These are phyloP conservation scores for Yarrowia deformans DNA, from an alignment of 805 yeast species.

Conservation along the genomic window DNA sequence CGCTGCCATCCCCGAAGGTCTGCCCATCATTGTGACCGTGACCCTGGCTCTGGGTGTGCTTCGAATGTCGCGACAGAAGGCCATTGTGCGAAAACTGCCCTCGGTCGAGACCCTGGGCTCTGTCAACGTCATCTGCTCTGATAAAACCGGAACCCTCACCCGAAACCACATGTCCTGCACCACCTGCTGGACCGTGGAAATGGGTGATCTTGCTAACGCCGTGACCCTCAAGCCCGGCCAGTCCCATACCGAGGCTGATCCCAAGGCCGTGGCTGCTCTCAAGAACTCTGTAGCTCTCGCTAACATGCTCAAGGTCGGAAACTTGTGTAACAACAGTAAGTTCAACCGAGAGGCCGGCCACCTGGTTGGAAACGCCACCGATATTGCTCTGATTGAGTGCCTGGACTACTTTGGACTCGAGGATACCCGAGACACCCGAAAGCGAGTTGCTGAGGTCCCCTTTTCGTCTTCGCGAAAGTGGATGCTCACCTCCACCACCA, in stretches of 20 bases:
- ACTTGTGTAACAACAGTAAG: conserved; percentile 51
- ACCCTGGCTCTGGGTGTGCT: conserved; percentile 95
- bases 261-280: conserved; percentile 21
- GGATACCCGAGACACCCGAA: conserved; percentile 67
- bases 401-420: conserved; percentile 72
- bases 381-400: conserved; percentile 84
- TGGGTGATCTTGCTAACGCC: conserved; percentile 42
- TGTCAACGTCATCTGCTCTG: conserved; percentile 91
- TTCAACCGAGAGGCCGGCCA: conserved; percentile 63
- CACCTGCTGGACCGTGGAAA: conserved; percentile 77
- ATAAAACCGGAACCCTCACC: conserved; percentile 89
- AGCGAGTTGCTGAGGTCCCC: conserved; percentile 76
- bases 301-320: conserved; percentile 46
- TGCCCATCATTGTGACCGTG: conserved; percentile 97
- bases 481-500: conserved; percentile 80
- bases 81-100: conserved; percentile 92
- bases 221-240: conserved; percentile 26
- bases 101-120: conserved; percentile 95
- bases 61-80: conserved; percentile 93
- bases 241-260: conserved; percentile 5
- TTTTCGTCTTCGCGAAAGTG: conserved; percentile 84
- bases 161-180: conserved; percentile 91
- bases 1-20: conserved; percentile 99
- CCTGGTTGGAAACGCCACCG: conserved; percentile 93
- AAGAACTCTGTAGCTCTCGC: conserved; percentile 14